These are phyloP conservation scores for Ceratocystis colombiana DNA, from an alignment of 2,329 filamentous ascomycete genomes.

Conservation along the genomic window DNA sequence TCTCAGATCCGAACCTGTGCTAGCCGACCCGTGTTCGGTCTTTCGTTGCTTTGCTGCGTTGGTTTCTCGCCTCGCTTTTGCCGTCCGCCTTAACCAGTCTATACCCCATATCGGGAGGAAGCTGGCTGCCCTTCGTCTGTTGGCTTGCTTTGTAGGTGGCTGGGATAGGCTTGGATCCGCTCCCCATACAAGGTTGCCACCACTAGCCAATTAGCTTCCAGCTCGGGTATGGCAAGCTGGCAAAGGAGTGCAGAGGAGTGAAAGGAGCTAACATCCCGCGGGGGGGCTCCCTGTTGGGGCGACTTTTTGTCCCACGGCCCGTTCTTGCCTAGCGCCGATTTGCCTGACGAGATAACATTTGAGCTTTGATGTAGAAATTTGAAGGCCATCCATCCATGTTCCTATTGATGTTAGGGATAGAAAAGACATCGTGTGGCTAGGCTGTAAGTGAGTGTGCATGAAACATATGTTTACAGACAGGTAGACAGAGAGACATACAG, in stretches of 20 bases:
- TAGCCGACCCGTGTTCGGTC: background rate
- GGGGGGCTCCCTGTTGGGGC: background rate
- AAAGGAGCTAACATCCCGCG: conserved; percentile 4
- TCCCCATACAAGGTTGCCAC: background rate
- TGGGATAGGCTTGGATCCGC: conserved; percentile 13
- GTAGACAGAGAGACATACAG: background rate
- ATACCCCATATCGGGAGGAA: background rate
- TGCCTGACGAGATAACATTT: conserved; percentile 1
- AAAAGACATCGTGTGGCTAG: no score
- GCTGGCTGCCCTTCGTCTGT: background rate
- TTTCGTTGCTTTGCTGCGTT: conserved; percentile 1
- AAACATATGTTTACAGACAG: background rate
- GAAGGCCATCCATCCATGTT: no score
- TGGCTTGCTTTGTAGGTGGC: background rate
- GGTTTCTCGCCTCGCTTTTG: background rate
- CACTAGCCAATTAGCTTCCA: background rate
- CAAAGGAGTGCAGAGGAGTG: conserved; percentile 3
- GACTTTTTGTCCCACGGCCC: conserved; percentile 1
- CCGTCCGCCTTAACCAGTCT: background rate
- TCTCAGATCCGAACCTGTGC: no score
- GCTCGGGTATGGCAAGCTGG: background rate
- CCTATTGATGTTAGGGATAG: no score
- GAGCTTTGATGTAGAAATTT: background rate
- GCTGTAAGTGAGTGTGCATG: no score
- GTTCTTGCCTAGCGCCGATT: conserved; percentile 13